Evolutionary conservation across 768 basidiomycete genomes (phyloP), one percentile per base, ranked within the genome.

Genomic region (Naganishia vishniacii): DNA sequence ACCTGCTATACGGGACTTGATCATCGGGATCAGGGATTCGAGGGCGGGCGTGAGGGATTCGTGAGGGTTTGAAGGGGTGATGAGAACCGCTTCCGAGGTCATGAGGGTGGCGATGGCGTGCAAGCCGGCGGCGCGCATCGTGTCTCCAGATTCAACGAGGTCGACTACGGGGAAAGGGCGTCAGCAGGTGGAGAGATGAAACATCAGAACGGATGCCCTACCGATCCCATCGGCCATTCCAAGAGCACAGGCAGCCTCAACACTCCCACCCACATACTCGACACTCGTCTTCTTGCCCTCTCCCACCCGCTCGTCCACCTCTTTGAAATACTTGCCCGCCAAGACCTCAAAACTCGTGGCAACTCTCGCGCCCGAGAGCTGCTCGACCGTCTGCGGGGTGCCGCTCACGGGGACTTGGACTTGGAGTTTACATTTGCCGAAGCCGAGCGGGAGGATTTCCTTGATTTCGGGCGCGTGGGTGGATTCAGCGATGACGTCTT

Each of bases 171-270:
- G 25, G 18, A 32, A 18, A 23, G 5, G 23, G 18, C 16, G 34
- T 40, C 23, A 47, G 16, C 20, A 23, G 13, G 23, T 26, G 2
- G 26, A 18, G 15, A 20, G 20, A 6, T 16, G 18, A 15, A 11
- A 23, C 15, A 6, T 8, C 26, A 12, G 15, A 15, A 7, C n/a
- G n/a, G 15, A 34, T 18, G n/a, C 81, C 86, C 71, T 67, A 91
- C 92, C 88, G 67, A 99, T 97, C 8, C 92, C 95, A 78, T 99
- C 95, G 5, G 95, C 94, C 67, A 98, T 81, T 1, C 95, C 95
- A 13, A 99, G 81, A 1, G 95, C 84, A 80, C 95, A 99, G 40
- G 95, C 95, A 8, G 94, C 95, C 78, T 99, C 95, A 0, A 99
- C 95, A 72, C 91, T 94, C 1, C 95, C 95, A 1, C 95, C 93